Evolutionary conservation across 2,329 filamentous ascomycete genomes (phyloP).

Genomic region (Ascochyta fabae): DNA sequence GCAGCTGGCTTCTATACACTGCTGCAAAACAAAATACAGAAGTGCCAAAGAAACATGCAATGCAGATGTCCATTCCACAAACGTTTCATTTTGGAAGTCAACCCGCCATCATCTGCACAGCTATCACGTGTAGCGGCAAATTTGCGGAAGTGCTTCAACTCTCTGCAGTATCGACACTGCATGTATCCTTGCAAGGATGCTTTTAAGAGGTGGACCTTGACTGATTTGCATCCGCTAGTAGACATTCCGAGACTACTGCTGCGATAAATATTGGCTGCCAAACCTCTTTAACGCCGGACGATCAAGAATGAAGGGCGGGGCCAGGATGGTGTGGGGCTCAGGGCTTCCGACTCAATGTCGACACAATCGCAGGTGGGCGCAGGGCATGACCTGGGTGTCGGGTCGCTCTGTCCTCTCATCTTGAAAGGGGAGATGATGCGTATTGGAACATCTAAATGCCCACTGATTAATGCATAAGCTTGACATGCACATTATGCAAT

Average conservation of each 20-base stretch:
- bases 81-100: slow-evolving; percentile 3
- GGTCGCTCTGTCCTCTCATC: not conserved
- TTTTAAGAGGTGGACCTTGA: slow-evolving; percentile 2
- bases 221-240: slow-evolving; percentile 21
- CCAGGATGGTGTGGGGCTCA: slow-evolving; percentile 5
- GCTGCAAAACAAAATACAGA: slow-evolving; percentile 20
- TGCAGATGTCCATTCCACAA: not conserved
- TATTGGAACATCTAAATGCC: not conserved
- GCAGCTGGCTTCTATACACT: slow-evolving; percentile 11
- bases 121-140: slow-evolving; percentile 20
- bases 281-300: slow-evolving; percentile 16
- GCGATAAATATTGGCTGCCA: slow-evolving; percentile 26
- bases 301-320: slow-evolving; percentile 1
- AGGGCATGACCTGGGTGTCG: not conserved
- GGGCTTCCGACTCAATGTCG: slow-evolving; percentile 1
- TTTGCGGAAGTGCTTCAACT: slow-evolving; percentile 15
- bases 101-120: slow-evolving; percentile 21
- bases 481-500: not conserved
- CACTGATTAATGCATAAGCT: not conserved
- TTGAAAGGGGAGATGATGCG: not conserved
- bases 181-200: not conserved
- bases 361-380: not conserved
- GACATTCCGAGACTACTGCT: slow-evolving; percentile 33
- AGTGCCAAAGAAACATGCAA: slow-evolving; percentile 7
- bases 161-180: slow-evolving; percentile 10